Evolutionary conservation across 2,329 filamentous ascomycete genomes (phyloP).

Genomic region (Pseudogymnoascus destructans): DNA sequence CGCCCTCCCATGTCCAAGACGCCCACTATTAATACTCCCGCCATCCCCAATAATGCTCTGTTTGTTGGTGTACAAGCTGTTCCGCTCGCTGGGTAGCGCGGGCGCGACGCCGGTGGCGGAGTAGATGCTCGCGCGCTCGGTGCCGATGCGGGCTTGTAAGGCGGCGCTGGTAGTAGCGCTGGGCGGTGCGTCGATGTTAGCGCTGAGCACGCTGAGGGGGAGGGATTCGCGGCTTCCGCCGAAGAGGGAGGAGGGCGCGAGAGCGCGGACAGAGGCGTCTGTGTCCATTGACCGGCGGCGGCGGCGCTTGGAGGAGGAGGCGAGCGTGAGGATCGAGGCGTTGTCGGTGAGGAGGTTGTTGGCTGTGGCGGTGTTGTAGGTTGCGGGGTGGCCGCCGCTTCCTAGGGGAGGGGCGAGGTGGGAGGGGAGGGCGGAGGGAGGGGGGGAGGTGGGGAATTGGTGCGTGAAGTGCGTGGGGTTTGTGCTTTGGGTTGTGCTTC

Average conservation of each 20-base stretch:
- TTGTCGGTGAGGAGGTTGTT: conserved; percentile 76
- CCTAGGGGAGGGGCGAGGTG: conserved; percentile 44
- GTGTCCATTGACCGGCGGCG: conserved; percentile 72
- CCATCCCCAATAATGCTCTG: conserved; percentile 46
- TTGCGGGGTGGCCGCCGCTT: conserved; percentile 45
- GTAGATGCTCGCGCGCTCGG: conserved; percentile 70
- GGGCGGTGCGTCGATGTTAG: conserved; percentile 46
- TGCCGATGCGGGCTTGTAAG: conserved; percentile 37
- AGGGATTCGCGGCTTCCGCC: conserved; percentile 70
- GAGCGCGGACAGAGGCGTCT: conserved; percentile 69
- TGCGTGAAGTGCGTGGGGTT: conserved; percentile 46
- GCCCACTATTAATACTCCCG: conserved; percentile 65
- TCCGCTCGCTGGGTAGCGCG: conserved; percentile 59
- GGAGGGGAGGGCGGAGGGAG: conserved; percentile 58
- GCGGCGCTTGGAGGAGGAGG: conserved; percentile 66
- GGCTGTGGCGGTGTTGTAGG: conserved; percentile 65
- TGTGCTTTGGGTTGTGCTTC: conserved; percentile 20
- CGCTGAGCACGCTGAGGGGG: conserved; percentile 64
- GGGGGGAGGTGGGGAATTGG: conserved; percentile 49
- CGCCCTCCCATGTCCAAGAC: conserved; percentile 62
- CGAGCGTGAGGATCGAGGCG: conserved; percentile 72
- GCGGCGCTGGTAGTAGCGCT: conserved; percentile 38
- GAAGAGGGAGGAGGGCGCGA: conserved; percentile 73
- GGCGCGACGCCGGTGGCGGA: conserved; percentile 57
- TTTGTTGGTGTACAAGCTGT: conserved; percentile 60